phyloP scores from a whole-genome alignment of 257 asterid genomes.

The Lantana camara region DNA sequence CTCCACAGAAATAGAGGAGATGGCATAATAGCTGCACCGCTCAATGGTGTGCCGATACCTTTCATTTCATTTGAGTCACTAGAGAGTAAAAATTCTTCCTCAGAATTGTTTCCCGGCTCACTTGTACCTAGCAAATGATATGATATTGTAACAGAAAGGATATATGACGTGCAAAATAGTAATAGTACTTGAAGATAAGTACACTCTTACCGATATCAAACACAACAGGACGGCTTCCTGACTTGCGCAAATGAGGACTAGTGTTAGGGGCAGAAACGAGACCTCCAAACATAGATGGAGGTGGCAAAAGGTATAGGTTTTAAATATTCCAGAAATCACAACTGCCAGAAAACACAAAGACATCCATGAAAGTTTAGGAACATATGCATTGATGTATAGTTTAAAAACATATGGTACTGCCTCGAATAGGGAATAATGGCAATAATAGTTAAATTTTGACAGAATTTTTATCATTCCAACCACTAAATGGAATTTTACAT shows the following conservation, averaged over 20 bases:
- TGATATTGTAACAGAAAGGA: constrained; percentile 9
- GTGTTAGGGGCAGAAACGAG: constrained; percentile 55
- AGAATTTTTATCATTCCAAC: neutral
- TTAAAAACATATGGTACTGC: neutral
- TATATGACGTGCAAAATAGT: constrained; percentile 1
- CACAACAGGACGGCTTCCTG: constrained; percentile 92
- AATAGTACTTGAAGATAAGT: constrained; percentile 14
- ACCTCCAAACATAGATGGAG: constrained; percentile 96
- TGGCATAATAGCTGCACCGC: constrained; percentile 70
- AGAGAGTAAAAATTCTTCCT: constrained; percentile 53
- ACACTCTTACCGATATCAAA: constrained; percentile 68
- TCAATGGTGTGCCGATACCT: constrained; percentile 60
- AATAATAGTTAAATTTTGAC: constrained; percentile 5
- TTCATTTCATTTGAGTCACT: constrained; percentile 75
- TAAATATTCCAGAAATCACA: constrained; percentile 32
- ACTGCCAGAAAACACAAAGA: constrained; percentile 28
- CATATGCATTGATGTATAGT: constrained; percentile 11
- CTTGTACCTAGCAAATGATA: constrained; percentile 36
- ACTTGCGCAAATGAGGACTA: constrained; percentile 90
- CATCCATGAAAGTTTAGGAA: constrained; percentile 18
- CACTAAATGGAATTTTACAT: constrained; percentile 3
- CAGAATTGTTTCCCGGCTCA: constrained; percentile 62
- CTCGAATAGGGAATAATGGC: neutral
- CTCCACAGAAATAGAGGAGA: constrained; percentile 91
- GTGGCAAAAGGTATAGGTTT: constrained; percentile 36